A percentile compares a stretch with the other conserved stretches of the same genome.
Conservation (phyloP, 768 basidiomycete genomes). For the Dioszegia aurantiaca region DNA sequence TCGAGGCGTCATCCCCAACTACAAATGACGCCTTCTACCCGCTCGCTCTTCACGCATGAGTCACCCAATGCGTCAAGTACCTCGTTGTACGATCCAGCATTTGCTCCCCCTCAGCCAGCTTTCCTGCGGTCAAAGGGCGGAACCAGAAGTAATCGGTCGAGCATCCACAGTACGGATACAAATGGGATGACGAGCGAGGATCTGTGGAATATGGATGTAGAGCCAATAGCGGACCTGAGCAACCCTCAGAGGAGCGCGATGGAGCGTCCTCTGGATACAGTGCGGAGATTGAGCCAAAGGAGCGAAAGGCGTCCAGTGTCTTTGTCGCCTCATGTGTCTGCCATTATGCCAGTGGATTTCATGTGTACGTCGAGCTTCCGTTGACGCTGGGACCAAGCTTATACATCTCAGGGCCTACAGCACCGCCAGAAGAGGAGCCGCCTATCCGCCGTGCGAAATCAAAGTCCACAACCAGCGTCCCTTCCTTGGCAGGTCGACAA, state of each 20-base stretch:
- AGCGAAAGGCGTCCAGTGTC: slow-evolving; percentile 20
- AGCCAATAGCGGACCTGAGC: slow-evolving; percentile 40
- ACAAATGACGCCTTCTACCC: slow-evolving; percentile 17
- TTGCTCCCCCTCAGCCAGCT: slow-evolving; percentile 40
- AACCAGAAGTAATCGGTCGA: slow-evolving; percentile 28
- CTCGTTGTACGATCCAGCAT: slow-evolving; percentile 20
- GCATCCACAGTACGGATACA: slow-evolving; percentile 30
- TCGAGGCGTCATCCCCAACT: slow-evolving; percentile 18
- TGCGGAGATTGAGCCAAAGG: slow-evolving; percentile 44
- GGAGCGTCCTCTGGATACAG: slow-evolving; percentile 49
- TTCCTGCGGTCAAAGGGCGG: slow-evolving; percentile 31
- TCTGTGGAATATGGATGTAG: slow-evolving; percentile 33
- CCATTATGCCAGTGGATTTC: slow-evolving; percentile 34
- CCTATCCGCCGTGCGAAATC: slow-evolving; percentile 17
- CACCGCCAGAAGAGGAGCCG: slow-evolving; percentile 27
- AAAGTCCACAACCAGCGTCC: slow-evolving; percentile 32
- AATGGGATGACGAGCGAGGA: slow-evolving; percentile 38
- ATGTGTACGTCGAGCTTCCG: slow-evolving; percentile 33
- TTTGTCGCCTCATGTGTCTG: slow-evolving; percentile 17
- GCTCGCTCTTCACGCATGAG: slow-evolving; percentile 24
- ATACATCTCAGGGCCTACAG: slow-evolving; percentile 33
- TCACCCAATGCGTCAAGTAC: slow-evolving; percentile 34
- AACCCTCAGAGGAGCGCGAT: slow-evolving; percentile 43
- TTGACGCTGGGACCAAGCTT: neutral
- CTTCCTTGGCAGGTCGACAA: slow-evolving; percentile 20